Base-by-base conservation (phyloP, 176 grass and related monocot species). In the Juncus effusus region DNA sequence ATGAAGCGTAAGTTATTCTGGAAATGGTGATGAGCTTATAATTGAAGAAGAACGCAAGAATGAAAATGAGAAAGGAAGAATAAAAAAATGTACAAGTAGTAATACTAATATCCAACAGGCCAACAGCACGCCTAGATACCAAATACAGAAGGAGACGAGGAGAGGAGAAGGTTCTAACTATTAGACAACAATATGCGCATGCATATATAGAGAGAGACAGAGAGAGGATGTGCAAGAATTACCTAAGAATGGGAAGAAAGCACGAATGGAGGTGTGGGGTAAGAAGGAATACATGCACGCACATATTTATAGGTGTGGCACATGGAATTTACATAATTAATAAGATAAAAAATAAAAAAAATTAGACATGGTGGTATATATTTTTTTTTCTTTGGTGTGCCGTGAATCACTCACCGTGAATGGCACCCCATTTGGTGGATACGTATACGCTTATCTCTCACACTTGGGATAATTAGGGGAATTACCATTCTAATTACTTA, bases 381-480 rank as follows among this genome's bases (percentile, higher is more conserved):
- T 60, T 47, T 72, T 16, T 72, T 16, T 72, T 60, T 28, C 68
- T 58, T 59, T 59, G 58, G 56, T 57, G 54, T 57, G 54, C 54
- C 54, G 54, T 13, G 14, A 13, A 57, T 13, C 14, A 13, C 40
- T 72, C 15, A 38, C 19, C 54, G 52, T 19, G 53, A 57, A 72
- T 60, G 68, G 68, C 40, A 72, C 51, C 15, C 54, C 68, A 72
- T 60, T 40, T 13, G 68, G 38, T 60, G 54, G 68, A 72, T 72
- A 59, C 54, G 68, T 72, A 72, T 60, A 72, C 68, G 68, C 68
- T 35, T 36, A 59, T 72, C 54, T 72, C 53, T 55, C 54, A 35
- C n/a, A 47, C 9, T 47, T 47, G 9, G 44, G 44, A 5, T 47
- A 47, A 47, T 47, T 47, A 47, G 44, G 44, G 44, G 44, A 47